Evolutionary conservation across 2,329 filamentous ascomycete species (phyloP).

Genomic region (Colletotrichum sidae): DNA sequence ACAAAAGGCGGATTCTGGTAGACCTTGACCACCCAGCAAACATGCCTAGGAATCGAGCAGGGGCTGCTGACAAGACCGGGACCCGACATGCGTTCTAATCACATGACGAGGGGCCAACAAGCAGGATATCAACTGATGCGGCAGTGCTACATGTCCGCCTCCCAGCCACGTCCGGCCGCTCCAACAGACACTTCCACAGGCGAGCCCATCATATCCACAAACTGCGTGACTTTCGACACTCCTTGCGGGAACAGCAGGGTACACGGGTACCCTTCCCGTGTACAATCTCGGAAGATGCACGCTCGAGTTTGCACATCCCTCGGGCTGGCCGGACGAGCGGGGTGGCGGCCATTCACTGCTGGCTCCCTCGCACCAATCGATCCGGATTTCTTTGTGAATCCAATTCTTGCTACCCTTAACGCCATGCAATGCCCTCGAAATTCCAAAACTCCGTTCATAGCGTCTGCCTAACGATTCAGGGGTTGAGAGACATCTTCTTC

Average conservation of each 20-base stretch:
- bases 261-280: no score
- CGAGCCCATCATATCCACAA: no score
- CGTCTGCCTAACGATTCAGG: slow-evolving; percentile 38
- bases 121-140: not conserved
- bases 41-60: not conserved
- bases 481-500: slow-evolving; percentile 64
- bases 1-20: not conserved
- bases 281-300: no score
- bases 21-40: not conserved
- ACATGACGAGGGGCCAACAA: slow-evolving; percentile 25
- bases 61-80: not conserved
- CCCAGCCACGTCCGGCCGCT: slow-evolving; percentile 1
- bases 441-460: slow-evolving; percentile 23
- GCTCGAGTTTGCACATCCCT: no score
- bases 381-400: no score
- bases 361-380: no score
- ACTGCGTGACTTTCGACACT: no score
- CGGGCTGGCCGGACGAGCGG: not conserved
- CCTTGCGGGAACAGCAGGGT: no score
- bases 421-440: slow-evolving; percentile 40
- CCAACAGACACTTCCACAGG: no score
- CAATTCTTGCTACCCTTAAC: slow-evolving; percentile 30
- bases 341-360: not conserved
- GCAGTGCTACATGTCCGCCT: not conserved
- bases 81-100: slow-evolving; percentile 20